A percentile compares a stretch with the other conserved stretches of the same genome.
Conservation (phyloP, 2,329 filamentous ascomycete genomes). For the Ophiostoma sp. region DNA sequence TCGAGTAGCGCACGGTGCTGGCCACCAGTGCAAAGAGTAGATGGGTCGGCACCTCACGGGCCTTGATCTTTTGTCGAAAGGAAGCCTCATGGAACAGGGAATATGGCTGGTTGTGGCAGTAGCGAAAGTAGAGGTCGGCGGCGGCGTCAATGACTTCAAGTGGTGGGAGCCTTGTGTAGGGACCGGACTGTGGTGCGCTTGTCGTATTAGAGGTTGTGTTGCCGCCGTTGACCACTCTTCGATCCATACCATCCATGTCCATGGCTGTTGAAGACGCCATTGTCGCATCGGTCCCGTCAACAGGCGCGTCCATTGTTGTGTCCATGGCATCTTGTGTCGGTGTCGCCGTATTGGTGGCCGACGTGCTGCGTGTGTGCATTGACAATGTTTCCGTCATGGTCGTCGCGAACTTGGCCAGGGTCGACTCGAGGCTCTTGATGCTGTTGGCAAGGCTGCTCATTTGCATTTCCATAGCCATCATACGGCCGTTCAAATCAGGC, state of each 20-base stretch:
- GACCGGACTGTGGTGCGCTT: not conserved
- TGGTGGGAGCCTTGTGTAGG: not conserved
- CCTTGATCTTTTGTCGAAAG: not conserved
- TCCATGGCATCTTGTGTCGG: not conserved
- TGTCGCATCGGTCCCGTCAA: not conserved
- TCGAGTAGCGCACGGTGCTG: not conserved
- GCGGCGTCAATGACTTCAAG: not conserved
- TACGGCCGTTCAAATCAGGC: not conserved
- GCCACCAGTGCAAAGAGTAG: not conserved
- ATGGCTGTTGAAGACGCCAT: not conserved
- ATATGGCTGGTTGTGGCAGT: not conserved
- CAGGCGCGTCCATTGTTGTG: not conserved
- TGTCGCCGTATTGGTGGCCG: not conserved
- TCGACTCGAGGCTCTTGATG: not conserved
- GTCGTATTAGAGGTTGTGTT: not conserved
- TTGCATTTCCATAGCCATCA: not conserved
- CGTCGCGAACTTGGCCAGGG: not conserved
- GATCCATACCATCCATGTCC: not conserved
- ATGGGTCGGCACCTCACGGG: not conserved
- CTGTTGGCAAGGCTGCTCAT: not conserved
- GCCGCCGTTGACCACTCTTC: not conserved
- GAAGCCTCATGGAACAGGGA: not conserved
- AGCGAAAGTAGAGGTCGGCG: not conserved
- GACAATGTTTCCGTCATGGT: not conserved
- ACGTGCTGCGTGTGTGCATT: not conserved